These are phyloP conservation scores for Chenopodium formosanum DNA, from an alignment of 148 eudicot species.

Conservation along the genomic window DNA sequence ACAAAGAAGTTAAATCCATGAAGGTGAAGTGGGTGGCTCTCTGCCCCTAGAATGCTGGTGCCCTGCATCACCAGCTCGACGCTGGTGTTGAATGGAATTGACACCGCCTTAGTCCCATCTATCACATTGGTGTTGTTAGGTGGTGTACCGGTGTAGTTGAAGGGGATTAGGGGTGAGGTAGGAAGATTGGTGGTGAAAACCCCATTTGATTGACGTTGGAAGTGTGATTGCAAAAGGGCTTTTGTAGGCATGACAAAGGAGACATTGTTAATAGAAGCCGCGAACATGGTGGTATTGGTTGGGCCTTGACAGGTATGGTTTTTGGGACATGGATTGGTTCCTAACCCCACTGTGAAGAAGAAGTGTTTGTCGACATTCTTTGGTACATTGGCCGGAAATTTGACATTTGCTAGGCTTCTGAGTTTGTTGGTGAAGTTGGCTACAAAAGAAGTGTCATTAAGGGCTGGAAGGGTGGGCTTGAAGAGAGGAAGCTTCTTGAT, in stretches of 20 bases:
- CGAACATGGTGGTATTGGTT: conserved; percentile 39
- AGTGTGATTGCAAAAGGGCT: conserved; percentile 61
- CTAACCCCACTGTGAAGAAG: conserved; percentile 63
- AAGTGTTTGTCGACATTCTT: conserved; percentile 42
- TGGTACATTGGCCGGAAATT: conserved; percentile 68
- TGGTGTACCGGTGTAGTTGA: conserved; percentile 62
- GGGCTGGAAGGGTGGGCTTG: conserved; percentile 51
- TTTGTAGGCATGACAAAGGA: conserved; percentile 57
- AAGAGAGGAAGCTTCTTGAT: conserved; percentile 45
- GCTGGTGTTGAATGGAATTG: conserved; percentile 47
- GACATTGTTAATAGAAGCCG: conserved; percentile 58
- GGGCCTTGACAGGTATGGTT: conserved; percentile 62
- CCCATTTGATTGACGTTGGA: conserved; percentile 34
- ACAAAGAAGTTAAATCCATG: conserved; percentile 75
- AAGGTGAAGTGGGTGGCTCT: conserved; percentile 66
- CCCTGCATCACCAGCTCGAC: conserved; percentile 69
- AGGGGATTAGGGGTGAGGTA: conserved; percentile 35
- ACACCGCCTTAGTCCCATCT: conserved; percentile 51
- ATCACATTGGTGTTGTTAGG: conserved; percentile 46
- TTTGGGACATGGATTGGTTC: conserved; percentile 50
- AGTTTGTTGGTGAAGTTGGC: conserved; percentile 43
- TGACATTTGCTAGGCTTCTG: conserved; percentile 46
- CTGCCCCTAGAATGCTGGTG: conserved; percentile 59
- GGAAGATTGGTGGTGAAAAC: conserved; percentile 56
- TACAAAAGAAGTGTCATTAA: conserved; percentile 53